Base-by-base conservation (phyloP, 306 rosid genomes). In the Ochetophila trinervis region DNA sequence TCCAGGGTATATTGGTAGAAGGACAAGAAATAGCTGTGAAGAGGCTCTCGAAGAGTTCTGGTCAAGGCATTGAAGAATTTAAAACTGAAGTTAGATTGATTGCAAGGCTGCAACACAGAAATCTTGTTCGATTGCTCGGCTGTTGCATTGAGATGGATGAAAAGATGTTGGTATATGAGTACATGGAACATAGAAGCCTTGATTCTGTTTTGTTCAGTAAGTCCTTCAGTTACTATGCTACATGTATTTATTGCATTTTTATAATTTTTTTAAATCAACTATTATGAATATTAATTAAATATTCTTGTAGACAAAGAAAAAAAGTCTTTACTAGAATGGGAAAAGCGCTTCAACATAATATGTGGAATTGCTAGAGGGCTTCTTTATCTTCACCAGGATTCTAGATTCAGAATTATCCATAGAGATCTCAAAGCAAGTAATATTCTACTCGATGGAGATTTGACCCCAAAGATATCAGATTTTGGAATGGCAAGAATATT, bases 401-500 rank as follows among this genome's bases (percentile, higher is more conserved):
- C 96, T 0, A 78, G 90, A 59, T 74, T 89, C 23, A 72, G 83
- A 68, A 91, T 91, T 48, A 88, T 91, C 22, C 96, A 91, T 21
- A 87, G 96, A 22, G 97, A 88, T 73, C 86, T 89, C 57, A 89
- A 89, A 70, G 87, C 88, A 30, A 84, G 96, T 74, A 89, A 89
- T 10, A 60, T 89, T 71, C 67, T 89, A 19, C 93, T 89, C 14
- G 93, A 89, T 45, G 66, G 53, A 24, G 86, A 86, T 51, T 69
- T 86, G 83, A 81, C 65, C 2, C 96, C 96, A 6, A 89, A 86
- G 67, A 89, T 86, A 71, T 89, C 93, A 0, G 96, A 89, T 21
- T 89, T 89, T 75, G 96, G 96, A 8, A 84, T 89, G 90, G 96
- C 96, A 3, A 78, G 88, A 69, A 85, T 89, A 37, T 84, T 89